Percentiles rank a stretch among this genome's conserved stretches.
Conservation (phyloP, 192 early-diverging fungal genomes). For the Backusella sp. region DNA sequence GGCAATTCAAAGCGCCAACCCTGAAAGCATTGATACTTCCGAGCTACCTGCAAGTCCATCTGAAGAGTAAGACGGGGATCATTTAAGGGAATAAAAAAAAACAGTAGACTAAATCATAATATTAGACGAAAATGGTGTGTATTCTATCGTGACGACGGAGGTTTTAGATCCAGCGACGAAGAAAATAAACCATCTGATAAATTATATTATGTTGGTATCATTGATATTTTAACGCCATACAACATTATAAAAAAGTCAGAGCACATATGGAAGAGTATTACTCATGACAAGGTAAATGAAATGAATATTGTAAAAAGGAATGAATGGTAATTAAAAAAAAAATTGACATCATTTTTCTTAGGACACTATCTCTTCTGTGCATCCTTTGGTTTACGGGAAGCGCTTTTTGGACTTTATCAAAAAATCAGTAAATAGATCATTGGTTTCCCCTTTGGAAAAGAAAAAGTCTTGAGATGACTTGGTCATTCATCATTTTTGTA, state of each 20-base stretch:
- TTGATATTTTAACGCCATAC: constrained; percentile 98
- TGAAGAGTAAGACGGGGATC: constrained; percentile 17
- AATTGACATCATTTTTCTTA: not conserved
- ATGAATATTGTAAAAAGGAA: not conserved
- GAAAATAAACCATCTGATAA: not conserved
- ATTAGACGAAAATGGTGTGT: constrained; percentile 14
- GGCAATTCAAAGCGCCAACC: constrained; percentile 57
- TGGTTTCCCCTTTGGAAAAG: not conserved
- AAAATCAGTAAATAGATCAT: constrained; percentile 10
- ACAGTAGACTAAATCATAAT: not conserved
- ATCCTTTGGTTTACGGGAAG: constrained; percentile 3
- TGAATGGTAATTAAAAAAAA: not conserved
- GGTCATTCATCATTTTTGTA: not conserved
- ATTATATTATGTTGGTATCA: constrained; percentile 92
- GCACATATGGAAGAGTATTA: constrained; percentile 84
- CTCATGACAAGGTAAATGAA: constrained; percentile 57
- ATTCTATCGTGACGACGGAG: constrained; percentile 20
- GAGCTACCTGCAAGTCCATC: constrained; percentile 57
- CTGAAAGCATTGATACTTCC: constrained; percentile 58
- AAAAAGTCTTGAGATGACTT: not conserved
- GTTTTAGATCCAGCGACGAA: constrained; percentile 18
- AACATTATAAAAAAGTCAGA: constrained; percentile 86
- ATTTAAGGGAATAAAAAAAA: not conserved
- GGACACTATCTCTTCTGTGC: constrained; percentile 15
- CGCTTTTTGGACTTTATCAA: constrained; percentile 16